These are phyloP conservation scores for Solanum corneliomulleri DNA, from an alignment of 257 asterid species.

Conservation along the genomic window DNA sequence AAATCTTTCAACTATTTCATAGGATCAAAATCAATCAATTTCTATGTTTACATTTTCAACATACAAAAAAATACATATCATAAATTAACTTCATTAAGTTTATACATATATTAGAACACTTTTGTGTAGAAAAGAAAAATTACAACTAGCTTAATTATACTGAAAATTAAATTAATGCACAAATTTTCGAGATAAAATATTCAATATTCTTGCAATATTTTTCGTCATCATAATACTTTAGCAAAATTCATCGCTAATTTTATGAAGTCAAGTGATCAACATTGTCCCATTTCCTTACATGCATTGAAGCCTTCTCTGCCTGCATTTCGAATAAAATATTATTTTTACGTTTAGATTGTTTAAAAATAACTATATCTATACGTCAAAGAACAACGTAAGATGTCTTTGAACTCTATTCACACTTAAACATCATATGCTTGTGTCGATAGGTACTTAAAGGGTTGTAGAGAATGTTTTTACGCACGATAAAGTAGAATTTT, in stretches of 20 bases:
- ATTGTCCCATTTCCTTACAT: slow-evolving; percentile 1
- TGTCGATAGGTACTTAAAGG: neutral
- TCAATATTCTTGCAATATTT: neutral
- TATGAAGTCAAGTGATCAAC: neutral
- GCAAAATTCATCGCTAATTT: neutral
- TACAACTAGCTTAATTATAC: neutral
- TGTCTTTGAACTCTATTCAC: neutral
- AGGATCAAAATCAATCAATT: neutral
- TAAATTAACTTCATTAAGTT: neutral
- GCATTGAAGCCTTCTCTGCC: neutral
- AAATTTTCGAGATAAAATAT: neutral
- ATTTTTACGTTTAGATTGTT: neutral
- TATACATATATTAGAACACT: neutral
- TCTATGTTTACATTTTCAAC: neutral
- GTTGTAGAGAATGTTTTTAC: neutral
- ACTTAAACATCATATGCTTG: neutral
- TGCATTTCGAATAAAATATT: neutral
- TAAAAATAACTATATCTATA: neutral
- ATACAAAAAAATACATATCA: neutral
- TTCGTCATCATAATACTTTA: neutral
- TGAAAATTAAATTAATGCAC: neutral
- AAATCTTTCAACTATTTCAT: neutral
- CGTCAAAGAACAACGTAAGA: accelerated
- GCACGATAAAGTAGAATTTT: accelerated
- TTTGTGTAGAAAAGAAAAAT: neutral